Base-by-base conservation (phyloP, 2,329 filamentous ascomycete genomes). In the Saccharata proteae region DNA sequence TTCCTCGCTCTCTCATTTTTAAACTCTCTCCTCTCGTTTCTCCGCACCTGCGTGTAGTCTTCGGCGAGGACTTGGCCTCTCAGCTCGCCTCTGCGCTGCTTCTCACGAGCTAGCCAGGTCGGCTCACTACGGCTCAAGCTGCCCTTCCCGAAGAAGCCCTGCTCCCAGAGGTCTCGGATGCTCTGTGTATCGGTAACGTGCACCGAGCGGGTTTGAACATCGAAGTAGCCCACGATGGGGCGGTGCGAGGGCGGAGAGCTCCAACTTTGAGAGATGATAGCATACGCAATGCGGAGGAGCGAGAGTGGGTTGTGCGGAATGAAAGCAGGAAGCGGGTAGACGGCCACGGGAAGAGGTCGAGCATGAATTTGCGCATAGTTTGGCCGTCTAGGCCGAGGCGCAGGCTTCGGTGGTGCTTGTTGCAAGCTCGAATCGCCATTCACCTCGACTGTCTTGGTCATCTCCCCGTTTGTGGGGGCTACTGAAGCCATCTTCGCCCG, bases 141-240 rank as follows among this genome's bases (percentile, higher is more conserved):
- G 26, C 90, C 90, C 56, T 94, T 94, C 28, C 92, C 92, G 56
- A 88, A 98, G 58, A 98, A 98, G 4, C 90, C 90, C 61, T 92
- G 83, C 56, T 93, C 82, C 90, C 92, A 98, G 15, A 98, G 58
- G 1, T 78, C 83, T 33, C 80, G 69, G 39, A 92, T 77, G 3
- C 83, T 77, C 34, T 67, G 65, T 16, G 74, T 64, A 52, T 94
- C 79, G 12, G 74, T 83, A 35, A 98, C 68, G 50, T 93, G 83
- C 11, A 98, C 71, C 1, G 85, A 90, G 17, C 77, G 74, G 3
- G 84, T 92, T 35, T 78, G 72, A 2, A 71, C 58, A n/a, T 84
- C 88, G 67, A 88, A 94, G 42, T 79, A 71, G 30, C 79, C 88
- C 29, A 70, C 62, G 21, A 71, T 59, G 8, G 70, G 63, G 4